A percentile compares a stretch with the other conserved stretches of the same genome.
phyloP scores from a whole-genome alignment of 2,329 filamentous ascomycete genomes.

The Pseudocercospora eumusae region DNA sequence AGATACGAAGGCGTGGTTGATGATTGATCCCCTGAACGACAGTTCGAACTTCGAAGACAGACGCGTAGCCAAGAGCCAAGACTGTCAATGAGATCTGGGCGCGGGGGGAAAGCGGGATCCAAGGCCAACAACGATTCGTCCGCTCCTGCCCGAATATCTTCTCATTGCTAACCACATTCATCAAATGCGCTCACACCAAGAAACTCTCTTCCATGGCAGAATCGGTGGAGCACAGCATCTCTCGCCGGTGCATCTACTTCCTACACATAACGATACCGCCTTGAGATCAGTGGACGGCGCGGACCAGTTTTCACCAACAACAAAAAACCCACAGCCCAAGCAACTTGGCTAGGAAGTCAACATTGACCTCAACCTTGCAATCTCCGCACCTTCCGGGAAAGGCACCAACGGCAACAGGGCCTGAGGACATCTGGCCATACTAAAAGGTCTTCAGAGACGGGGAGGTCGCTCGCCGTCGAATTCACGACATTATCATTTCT shows the following conservation, averaged over 20 bases:
- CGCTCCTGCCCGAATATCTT: neutral
- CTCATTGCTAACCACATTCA: neutral
- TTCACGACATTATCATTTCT: neutral
- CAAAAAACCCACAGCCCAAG: neutral
- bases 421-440: neutral
- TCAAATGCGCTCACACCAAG: neutral
- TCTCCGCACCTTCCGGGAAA: slow-evolving; percentile 3
- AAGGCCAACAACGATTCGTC: neutral
- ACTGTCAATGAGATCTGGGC: neutral
- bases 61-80: neutral
- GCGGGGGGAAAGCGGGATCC: neutral
- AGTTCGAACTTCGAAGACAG: neutral
- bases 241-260: neutral
- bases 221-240: neutral
- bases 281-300: neutral
- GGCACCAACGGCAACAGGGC: neutral
- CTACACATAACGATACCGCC: neutral
- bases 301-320: neutral
- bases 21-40: neutral
- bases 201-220: neutral
- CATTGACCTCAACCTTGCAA: neutral
- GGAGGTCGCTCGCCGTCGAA: neutral
- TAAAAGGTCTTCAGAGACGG: neutral
- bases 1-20: neutral
- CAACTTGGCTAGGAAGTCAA: neutral